Conservation (phyloP, 345 rosid genomes). For the Ceriops zippeliana region DNA sequence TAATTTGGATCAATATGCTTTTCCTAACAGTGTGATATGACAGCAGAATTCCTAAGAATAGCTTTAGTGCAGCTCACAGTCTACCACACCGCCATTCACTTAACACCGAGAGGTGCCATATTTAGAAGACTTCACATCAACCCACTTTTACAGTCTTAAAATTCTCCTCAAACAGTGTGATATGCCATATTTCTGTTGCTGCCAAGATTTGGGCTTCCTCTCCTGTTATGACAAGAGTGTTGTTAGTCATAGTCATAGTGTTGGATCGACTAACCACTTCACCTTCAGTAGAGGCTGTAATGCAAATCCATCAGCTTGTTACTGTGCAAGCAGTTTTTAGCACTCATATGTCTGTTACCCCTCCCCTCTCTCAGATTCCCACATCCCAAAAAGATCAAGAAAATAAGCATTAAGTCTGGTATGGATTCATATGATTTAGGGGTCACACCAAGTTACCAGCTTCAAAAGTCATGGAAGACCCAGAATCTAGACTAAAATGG, state of each 20-base stretch:
- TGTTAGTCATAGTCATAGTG: not conserved
- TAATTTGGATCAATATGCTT: too few species aligned
- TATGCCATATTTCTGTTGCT: constrained; percentile 31
- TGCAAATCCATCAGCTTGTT: not conserved
- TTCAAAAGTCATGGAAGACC: too few species aligned
- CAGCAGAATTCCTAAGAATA: constrained; percentile 7
- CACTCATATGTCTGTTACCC: too few species aligned
- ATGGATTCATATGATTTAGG: too few species aligned
- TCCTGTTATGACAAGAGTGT: constrained; percentile 32
- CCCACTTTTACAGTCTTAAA: constrained; percentile 78
- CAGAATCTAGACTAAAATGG: too few species aligned
- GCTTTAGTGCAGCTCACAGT: constrained; percentile 89
- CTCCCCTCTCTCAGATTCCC: too few species aligned
- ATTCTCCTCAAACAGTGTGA: constrained; percentile 66
- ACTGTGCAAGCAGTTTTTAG: too few species aligned
- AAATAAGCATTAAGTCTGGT: too few species aligned
- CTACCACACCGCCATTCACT: constrained; percentile 65
- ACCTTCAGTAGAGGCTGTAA: not conserved
- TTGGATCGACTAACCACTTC: not conserved
- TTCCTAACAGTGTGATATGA: too few species aligned
- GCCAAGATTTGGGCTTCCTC: constrained; percentile 33
- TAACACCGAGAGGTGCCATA: constrained; percentile 64
- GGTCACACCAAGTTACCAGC: too few species aligned
- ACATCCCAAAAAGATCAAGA: too few species aligned
- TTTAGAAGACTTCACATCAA: constrained; percentile 70